Evolutionary conservation across 169 alveolate genomes (phyloP), one percentile per base, ranked within the genome.

Genomic region (Sarcocystis neurona): DNA sequence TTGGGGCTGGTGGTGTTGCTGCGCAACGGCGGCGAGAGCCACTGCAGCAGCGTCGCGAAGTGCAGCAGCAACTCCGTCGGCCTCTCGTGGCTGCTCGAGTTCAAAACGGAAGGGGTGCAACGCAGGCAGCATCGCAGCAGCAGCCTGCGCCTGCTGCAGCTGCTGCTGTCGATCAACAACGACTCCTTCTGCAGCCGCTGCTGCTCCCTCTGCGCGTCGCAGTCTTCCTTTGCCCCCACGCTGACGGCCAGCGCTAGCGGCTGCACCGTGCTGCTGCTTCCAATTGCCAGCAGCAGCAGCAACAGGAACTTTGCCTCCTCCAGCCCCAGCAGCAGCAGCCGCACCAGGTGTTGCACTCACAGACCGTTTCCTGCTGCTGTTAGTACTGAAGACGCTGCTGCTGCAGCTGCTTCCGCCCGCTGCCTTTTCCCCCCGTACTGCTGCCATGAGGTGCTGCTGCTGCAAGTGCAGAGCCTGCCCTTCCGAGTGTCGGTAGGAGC

Each of bases 71-170:
- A 37, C 58, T 12, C 53, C 27, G 68, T 48, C 41, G 48, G 47
- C 53, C 12, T n/a, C n/a, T n/a, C 63, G 50, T 43, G 23, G 88
- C 68, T 23, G 88, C 79, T 32, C 79, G 79, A n/a, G 63, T 20
- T 75, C n/a, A n/a, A n/a, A n/a, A n/a, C n/a, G n/a, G n/a, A n/a
- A n/a, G n/a, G n/a, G n/a, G n/a, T n/a, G n/a, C n/a, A n/a, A 23
- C 84, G 84, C 32, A 27, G 84, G n/a, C 63, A 53, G 63, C 20
- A 53, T 53, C 20, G 63, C 30, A 53, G 63, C 63, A 12, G 63
- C 63, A 12, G 63, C 20, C 10, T 10, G 20, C 63, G 30, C 63
- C 63, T 53, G 10, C 63, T 20, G 30, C 63, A 10, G 20, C 10
- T 10, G 63, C 10, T 53, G 63, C 20, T 20, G 63, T 10, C 63